Evolutionary conservation across 768 basidiomycete species (phyloP).

Genomic region (Russula sp.): DNA sequence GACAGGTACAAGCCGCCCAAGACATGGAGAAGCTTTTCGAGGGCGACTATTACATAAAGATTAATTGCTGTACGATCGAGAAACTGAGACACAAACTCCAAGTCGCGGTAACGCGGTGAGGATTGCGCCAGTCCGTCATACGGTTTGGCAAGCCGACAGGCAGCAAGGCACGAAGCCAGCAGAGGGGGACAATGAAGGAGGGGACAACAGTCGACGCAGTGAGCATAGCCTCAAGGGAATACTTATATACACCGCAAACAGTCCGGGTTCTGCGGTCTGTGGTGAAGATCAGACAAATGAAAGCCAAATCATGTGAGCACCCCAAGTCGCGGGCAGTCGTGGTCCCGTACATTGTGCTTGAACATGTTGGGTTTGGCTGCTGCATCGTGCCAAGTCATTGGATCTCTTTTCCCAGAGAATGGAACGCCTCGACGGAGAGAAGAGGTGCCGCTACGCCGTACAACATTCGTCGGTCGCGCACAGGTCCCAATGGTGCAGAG

Average conservation of each 20-base stretch:
- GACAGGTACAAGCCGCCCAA: slow-evolving; percentile 13
- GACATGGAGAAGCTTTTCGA: slow-evolving; percentile 8
- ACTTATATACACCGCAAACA: neutral
- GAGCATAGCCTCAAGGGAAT: neutral
- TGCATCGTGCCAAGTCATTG: too few species aligned
- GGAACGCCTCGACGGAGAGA: too few species aligned
- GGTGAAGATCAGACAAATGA: neutral
- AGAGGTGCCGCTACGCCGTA: too few species aligned
- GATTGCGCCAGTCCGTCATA: neutral
- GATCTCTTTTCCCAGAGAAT: too few species aligned
- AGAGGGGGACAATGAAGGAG: neutral
- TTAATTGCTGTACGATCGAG: neutral
- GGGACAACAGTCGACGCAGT: neutral
- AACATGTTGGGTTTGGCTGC: neutral
- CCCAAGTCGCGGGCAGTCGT: neutral
- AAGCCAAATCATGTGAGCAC: neutral
- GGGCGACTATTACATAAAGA: neutral
- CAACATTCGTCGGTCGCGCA: too few species aligned
- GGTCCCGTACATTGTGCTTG: neutral
- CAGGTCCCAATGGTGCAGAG: too few species aligned
- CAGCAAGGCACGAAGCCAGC: neutral
- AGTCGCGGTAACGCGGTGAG: neutral
- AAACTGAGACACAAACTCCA: neutral
- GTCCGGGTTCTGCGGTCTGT: neutral
- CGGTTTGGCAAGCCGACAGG: neutral